Base-by-base conservation (phyloP, 495 filamentous ascomycete genomes). In the Penicillium diatomitis region DNA sequence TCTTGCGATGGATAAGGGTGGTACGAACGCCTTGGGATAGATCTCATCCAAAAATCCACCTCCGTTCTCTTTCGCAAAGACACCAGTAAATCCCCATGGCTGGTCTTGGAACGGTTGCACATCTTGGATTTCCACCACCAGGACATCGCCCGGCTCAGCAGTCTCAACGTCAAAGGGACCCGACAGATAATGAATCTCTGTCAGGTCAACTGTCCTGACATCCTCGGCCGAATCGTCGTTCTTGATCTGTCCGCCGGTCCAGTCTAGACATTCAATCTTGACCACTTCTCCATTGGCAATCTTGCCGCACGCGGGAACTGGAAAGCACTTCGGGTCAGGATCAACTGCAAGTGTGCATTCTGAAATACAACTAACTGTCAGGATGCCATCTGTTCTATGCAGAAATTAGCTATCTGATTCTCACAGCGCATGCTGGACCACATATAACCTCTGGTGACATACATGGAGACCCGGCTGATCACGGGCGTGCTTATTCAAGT, bases 261-360 rank as follows among this genome's bases (percentile, higher is more conserved):
- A 91, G 66, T 97, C 91, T 20, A 95, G 70, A 55, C 91, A 97
- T 76, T 96, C 88, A 57, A 97, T 91, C 70, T 95, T 95, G 52
- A 96, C 90, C 3, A 87, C 83, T 65, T 97, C 91, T 35, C 82
- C 83, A 63, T 91, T 84, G 55, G 82, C 81, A 63, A 97, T 92
- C 38, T 79, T 83, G 32, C 76, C 85, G 36, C 69, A 74, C 46
- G 77, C 79, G 8, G 91, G 91, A 55, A 97, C 88, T 91, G 20
- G 20, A 20, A 20, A 20, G 20, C 20, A 20, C 20, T 20, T 20
- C 20, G 20, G 20, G 20, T 20, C 20, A 20, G 20, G 0, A 20
- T 20, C 20, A 20, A 20, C 20, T 20, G 20, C 20, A 20, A 20
- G 20, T 20, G 8, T 49, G 41, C n/a, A 30, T 6, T 40, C 44